phyloP scores from a whole-genome alignment of 495 filamentous ascomycete species.

The Tuber brumale region DNA sequence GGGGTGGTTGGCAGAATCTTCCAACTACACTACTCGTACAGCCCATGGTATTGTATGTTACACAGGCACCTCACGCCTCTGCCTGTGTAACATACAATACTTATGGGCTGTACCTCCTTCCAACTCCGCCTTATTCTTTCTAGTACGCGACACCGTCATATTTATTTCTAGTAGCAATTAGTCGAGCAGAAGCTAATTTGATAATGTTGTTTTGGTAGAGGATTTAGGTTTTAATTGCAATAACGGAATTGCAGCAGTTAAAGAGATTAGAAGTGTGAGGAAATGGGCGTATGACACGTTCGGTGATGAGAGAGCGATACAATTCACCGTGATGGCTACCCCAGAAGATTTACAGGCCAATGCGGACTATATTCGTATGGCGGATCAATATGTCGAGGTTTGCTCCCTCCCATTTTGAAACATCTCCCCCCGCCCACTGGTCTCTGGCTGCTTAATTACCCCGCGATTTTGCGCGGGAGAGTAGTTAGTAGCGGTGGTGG shows the following conservation, averaged over 20 bases:
- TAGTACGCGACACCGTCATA: neutral
- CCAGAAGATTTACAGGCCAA: conserved; percentile 95
- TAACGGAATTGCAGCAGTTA: conserved; percentile 98
- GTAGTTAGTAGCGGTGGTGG: conserved; percentile 53
- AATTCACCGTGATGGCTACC: conserved; percentile 99
- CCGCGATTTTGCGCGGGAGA: neutral
- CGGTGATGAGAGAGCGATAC: conserved; percentile 93
- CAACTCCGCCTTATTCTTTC: too few species aligned
- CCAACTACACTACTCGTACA: too few species aligned
- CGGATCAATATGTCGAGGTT: conserved; percentile 96
- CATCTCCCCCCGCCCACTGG: neutral
- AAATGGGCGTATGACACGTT: conserved; percentile 99
- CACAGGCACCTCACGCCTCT: too few species aligned
- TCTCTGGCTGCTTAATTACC: neutral
- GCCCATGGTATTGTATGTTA: too few species aligned
- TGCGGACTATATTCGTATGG: conserved; percentile 98
- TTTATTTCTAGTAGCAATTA: neutral
- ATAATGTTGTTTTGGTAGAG: too few species aligned
- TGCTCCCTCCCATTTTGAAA: conserved; percentile 10
- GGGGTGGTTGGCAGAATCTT: too few species aligned
- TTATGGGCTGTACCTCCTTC: too few species aligned
- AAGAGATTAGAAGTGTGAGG: conserved; percentile 94
- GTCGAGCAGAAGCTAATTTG: neutral
- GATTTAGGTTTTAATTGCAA: conserved; percentile 86
- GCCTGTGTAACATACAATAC: too few species aligned